Evolutionary conservation across 345 rosid genomes (phyloP).

Genomic region (Sisymbrium irio): DNA sequence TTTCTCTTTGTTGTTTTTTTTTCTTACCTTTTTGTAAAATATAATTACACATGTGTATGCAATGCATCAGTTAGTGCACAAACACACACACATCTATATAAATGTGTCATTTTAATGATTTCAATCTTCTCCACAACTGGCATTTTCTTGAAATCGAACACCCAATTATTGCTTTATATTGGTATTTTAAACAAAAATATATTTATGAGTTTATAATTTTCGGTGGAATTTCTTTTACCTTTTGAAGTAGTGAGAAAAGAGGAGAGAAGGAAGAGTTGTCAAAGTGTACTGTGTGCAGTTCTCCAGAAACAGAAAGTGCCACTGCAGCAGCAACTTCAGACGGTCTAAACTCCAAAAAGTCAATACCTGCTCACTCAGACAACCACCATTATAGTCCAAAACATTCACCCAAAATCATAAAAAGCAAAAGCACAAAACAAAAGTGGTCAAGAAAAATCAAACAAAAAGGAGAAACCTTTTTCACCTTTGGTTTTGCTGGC

Average conservation of each 20-base stretch:
- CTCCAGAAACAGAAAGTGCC: slow-evolving; percentile 59
- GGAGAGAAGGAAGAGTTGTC: slow-evolving; percentile 31
- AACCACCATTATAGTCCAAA: slow-evolving; percentile 32
- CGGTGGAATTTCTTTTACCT: slow-evolving; percentile 27
- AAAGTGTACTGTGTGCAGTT: slow-evolving; percentile 19
- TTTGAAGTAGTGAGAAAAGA: slow-evolving; percentile 34
- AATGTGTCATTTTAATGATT: slow-evolving; percentile 16
- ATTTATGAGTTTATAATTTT: slow-evolving; percentile 18
- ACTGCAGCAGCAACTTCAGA: slow-evolving; percentile 80
- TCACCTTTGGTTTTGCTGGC: slow-evolving; percentile 59
- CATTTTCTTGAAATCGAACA: slow-evolving; percentile 17
- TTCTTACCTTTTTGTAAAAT: background rate
- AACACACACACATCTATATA: slow-evolving; percentile 2
- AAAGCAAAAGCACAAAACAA: slow-evolving; percentile 19
- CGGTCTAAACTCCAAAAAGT: slow-evolving; percentile 79
- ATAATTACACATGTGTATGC: slow-evolving; percentile 21
- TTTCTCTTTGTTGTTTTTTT: background rate
- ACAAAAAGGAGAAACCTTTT: slow-evolving; percentile 17
- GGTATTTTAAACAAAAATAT: background rate
- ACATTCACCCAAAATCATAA: slow-evolving; percentile 10
- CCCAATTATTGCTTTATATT: slow-evolving; percentile 4
- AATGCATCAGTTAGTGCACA: slow-evolving; percentile 20
- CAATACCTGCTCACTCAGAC: slow-evolving; percentile 58
- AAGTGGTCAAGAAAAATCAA: slow-evolving; percentile 14
- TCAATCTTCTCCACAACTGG: slow-evolving; percentile 23